Evolutionary conservation across 768 basidiomycete genomes (phyloP), one percentile per base, ranked within the genome.

Genomic region (Leccinum sublutescens): DNA sequence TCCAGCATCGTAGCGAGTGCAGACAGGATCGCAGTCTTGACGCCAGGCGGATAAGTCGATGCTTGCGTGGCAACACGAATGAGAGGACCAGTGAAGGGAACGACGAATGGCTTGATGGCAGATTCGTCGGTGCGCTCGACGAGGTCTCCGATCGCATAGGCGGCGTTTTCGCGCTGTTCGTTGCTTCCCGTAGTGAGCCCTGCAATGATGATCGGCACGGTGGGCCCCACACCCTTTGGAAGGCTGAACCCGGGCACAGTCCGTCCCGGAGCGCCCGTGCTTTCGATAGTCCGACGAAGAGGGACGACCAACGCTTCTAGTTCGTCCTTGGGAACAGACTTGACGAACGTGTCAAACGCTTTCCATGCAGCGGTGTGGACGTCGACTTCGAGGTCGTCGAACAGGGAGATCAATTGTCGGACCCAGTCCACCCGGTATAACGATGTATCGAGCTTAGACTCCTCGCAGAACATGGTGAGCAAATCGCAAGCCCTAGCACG

Each of bases 371-470:
- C 88, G 2, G 84, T 87, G 66, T 95, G 87, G 10, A 96, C 93
- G 3, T 79, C 70, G 2, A 88, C 84, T 50, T 87, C 80, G 12
- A 75, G 74, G 67, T 98, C 96, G 64, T 95, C 95, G 52, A 97
- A 79, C 2, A 89, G 74, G 0, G 92, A 83, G 7, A 98, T 78
- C 15, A 98, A 80, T 62, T 94, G 92, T 8, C 95, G 86, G 56
- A 98, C 84, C 95, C 96, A 98, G 71, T 98, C 97, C 62, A 95
- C 77, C 19, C 91, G 87, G 74, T 98, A 98, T 23, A 94, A 72
- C 0, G 90, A 86, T 1, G 85, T 81, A 69, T 98, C 96, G 43
- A 93, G 79, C 40, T 87, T 82, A 4, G 91, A 89, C 50, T 83
- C 87, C 63, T 92, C 85, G 69, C 94, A 97, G 77, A 98, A 95